Base-by-base conservation (phyloP, 306 rosid genomes). In the Urtica urens region DNA sequence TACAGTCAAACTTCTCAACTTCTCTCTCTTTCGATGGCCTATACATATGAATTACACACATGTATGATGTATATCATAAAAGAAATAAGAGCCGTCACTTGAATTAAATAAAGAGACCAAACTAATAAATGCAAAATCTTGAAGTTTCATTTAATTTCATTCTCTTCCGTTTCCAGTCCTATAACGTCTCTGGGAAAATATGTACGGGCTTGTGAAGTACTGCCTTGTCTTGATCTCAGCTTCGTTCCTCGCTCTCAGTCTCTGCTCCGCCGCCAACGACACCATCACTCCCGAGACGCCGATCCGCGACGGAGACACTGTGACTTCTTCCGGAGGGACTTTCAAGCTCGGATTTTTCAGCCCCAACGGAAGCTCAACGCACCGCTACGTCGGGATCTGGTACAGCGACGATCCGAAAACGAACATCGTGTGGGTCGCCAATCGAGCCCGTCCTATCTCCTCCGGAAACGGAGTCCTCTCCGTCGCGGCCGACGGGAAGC, bases 271-370 rank as follows among this genome's bases (percentile, higher is more conserved):
- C 0, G 81, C 87, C 0, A 57, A 65, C 12, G 22, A 38, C 48
- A 52, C 75, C 19, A 68, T 82, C 47, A 16, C 66, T 3, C 55
- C 3, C 2, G 78, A 61, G 5, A 54, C 28, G 5, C 2, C 49
- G 0, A 23, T 87, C 17, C 64, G 42, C 59, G 77, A 75, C 15
- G 65, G 61, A 4, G 57, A 47, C 49, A 60, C 57, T 1, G 10
- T 87, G 25, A 55, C 65, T 0, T 87, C 94, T 0, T 43, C 31
- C 0, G 44, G 24, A 0, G 23, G 57, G 34, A 52, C 20, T 42
- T 87, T 80, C 57, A 62, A 55, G 3, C 60, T 87, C 58, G 93
- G 96, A 4, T 87, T 87, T 78, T 87, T 87, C 71, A 28, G 64
- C 57, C 58, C 49, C 0, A 51, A 4, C 1, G n/a, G n/a, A n/a